Conservation (phyloP, 2,329 filamentous ascomycete species). For the Colletotrichum sp. region DNA sequence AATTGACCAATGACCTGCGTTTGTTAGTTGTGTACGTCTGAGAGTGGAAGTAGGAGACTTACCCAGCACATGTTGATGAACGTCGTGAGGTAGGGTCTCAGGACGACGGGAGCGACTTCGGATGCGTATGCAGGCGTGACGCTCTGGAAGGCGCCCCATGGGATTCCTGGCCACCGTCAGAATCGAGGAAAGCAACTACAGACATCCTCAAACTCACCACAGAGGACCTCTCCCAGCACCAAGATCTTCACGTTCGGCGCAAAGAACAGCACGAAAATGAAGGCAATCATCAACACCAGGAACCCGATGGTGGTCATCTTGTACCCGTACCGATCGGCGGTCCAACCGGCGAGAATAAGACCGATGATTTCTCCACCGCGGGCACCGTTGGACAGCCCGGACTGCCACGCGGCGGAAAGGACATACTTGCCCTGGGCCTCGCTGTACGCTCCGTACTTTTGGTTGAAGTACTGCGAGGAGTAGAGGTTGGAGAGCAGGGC, state of each 20-base stretch:
- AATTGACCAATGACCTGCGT: slow-evolving; percentile 54
- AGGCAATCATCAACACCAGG: slow-evolving; percentile 50
- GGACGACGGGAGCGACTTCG: slow-evolving; percentile 52
- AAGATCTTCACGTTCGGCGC: slow-evolving; percentile 51
- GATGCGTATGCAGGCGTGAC: slow-evolving; percentile 59
- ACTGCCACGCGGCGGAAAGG: slow-evolving; percentile 62
- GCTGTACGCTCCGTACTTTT: slow-evolving; percentile 48
- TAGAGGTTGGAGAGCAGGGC: slow-evolving; percentile 55
- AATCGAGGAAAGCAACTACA: not conserved
- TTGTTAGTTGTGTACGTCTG: not conserved
- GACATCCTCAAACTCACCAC: slow-evolving; percentile 25
- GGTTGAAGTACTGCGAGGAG: slow-evolving; percentile 48
- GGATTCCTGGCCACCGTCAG: slow-evolving; percentile 44
- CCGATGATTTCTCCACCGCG: slow-evolving; percentile 61
- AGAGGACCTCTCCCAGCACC: slow-evolving; percentile 54
- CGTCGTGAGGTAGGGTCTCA: slow-evolving; percentile 58
- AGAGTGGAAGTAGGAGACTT: not conserved
- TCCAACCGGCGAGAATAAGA: slow-evolving; percentile 56
- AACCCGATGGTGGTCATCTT: slow-evolving; percentile 53
- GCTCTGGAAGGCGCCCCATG: slow-evolving; percentile 59
- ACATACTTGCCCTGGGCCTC: slow-evolving; percentile 42
- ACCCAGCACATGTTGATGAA: slow-evolving; percentile 64
- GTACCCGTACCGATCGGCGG: slow-evolving; percentile 56
- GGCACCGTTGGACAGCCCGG: slow-evolving; percentile 58
- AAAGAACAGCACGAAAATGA: slow-evolving; percentile 61